phyloP scores from a whole-genome alignment of 495 filamentous ascomycete species.

The Saxispiralis lemnorum region DNA sequence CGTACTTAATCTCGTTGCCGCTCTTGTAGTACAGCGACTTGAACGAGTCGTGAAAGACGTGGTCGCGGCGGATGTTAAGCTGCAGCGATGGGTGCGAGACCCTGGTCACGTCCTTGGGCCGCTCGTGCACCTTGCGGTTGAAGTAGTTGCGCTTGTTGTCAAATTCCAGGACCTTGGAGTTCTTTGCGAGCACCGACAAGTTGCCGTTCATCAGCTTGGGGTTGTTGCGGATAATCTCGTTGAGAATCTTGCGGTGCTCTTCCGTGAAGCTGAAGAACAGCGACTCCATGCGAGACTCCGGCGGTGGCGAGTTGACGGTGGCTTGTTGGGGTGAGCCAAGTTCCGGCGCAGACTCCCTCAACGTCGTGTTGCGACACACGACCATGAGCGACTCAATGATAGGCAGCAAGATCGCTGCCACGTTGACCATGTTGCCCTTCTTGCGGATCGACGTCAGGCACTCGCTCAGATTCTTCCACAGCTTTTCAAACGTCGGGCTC shows the following conservation, averaged over 20 bases:
- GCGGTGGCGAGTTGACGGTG: conserved; percentile 49
- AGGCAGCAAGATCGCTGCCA: conserved; percentile 85
- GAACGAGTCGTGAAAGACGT: conserved; percentile 97
- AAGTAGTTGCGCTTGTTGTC: conserved; percentile 99
- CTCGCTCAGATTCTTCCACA: conserved; percentile 89
- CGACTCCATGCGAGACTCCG: conserved; percentile 65
- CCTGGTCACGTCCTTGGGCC: conserved; percentile 40
- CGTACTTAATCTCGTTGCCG: conserved; percentile 91
- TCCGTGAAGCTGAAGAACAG: conserved; percentile 98
- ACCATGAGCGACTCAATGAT: conserved; percentile 96
- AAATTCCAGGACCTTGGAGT: conserved; percentile 96
- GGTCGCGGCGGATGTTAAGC: conserved; percentile 75
- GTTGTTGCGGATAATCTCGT: conserved; percentile 90
- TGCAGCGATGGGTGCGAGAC: conserved; percentile 63
- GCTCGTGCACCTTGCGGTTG: conserved; percentile 73
- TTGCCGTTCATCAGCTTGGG: conserved; percentile 97
- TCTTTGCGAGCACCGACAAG: conserved; percentile 88
- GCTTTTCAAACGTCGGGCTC: conserved; percentile 66
- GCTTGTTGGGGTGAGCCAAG: conserved; percentile 28
- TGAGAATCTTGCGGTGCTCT: conserved; percentile 93
- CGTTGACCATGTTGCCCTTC: conserved; percentile 86
- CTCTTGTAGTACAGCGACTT: conserved; percentile 88
- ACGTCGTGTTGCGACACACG: conserved; percentile 86
- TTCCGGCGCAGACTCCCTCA: conserved; percentile 51
- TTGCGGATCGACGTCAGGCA: conserved; percentile 76